Base-by-base conservation (phyloP, 139 green algal species). In the Chlamydomonas sphaeroides region DNA sequence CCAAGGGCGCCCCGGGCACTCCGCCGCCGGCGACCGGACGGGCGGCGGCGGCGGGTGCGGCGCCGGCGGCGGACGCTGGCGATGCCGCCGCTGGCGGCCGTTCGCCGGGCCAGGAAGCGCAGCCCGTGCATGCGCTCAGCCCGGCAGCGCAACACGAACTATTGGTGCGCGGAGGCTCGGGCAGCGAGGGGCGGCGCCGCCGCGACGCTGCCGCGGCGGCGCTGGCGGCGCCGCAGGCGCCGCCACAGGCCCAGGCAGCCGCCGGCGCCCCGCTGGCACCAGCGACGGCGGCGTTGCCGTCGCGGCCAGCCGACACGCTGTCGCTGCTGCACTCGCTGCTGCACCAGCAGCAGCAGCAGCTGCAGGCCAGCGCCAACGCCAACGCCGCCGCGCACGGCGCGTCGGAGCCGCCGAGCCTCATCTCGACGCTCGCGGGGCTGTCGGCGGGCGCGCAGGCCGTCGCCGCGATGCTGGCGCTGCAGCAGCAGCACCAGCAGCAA, bases 401-500 rank as follows among this genome's bases (percentile, higher is more conserved):
- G 45, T 14, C 56, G 51, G 59, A 32, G 57, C 51, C 51, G 3
- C 3, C 39, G n/a, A 65, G 62, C 59, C 75, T 82, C 3, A 28
- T 82, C 23, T 82, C 75, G 0, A 82, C 75, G 3, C 41, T 82
- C 7, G 75, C 75, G 0, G 62, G 75, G 0, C n/a, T 82, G 33
- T 73, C 61, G 0, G 75, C 75, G 1, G 75, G 75, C 23, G 62
- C 75, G 32, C 75, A 82, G 62, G 61, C 62, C 18, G 75, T 82
- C 3, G 75, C 75, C 21, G 72, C 57, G 32, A 63, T 82, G 62
- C 59, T 82, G 1, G 42, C 75, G 15, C 14, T 82, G 30, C 75
- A 82, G 42, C 61, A 82, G 41, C 68, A 63, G 33, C 75, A 82
- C 25, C 23, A 66, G 61, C 75, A 81, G 74, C 35, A 51, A 32